These are phyloP conservation scores for Micractinium conductrix DNA, from an alignment of 139 green algal genomes.

Conservation along the genomic window DNA sequence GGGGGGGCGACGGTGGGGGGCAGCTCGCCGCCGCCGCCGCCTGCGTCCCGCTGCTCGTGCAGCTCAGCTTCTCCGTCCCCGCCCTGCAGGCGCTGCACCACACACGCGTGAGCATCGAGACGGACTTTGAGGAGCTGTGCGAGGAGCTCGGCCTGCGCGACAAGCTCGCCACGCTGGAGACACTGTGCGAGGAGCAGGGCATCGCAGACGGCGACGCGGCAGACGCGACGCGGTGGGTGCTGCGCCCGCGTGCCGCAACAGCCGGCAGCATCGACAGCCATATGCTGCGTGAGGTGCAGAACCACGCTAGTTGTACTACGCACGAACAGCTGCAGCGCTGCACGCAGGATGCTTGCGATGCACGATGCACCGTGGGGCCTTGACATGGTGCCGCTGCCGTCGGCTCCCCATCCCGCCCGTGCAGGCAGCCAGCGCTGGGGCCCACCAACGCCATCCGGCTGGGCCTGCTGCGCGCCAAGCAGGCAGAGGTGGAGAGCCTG, in stretches of 20 bases:
- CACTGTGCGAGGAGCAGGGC: slow-evolving; percentile 40
- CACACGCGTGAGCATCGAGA: slow-evolving; percentile 23
- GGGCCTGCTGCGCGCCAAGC: slow-evolving; percentile 22
- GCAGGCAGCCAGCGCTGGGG: slow-evolving; percentile 14
- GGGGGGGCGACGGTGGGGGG: too few relatives aligned
- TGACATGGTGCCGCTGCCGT: too few relatives aligned
- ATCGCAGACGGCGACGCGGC: slow-evolving; percentile 26
- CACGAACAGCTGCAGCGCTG: too few relatives aligned
- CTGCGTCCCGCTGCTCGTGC: background rate
- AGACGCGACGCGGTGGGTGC: slow-evolving; percentile 6
- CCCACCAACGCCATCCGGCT: slow-evolving; percentile 28
- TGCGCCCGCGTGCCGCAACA: too few relatives aligned
- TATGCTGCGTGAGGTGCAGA: too few relatives aligned
- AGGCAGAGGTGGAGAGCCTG: slow-evolving; percentile 28
- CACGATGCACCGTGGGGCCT: too few relatives aligned
- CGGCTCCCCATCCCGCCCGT: background rate
- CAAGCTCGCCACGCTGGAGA: slow-evolving; percentile 34
- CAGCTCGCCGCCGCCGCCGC: too few relatives aligned
- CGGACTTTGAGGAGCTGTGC: slow-evolving; percentile 31
- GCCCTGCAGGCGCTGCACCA: slow-evolving; percentile 33
- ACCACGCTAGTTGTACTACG: too few relatives aligned
- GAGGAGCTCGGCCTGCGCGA: slow-evolving; percentile 36
- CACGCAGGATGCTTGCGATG: too few relatives aligned
- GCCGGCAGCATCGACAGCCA: too few relatives aligned
- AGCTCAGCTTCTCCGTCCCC: background rate